Conservation (phyloP, 73 alveolate species). For the Blepharisma japonicum region DNA sequence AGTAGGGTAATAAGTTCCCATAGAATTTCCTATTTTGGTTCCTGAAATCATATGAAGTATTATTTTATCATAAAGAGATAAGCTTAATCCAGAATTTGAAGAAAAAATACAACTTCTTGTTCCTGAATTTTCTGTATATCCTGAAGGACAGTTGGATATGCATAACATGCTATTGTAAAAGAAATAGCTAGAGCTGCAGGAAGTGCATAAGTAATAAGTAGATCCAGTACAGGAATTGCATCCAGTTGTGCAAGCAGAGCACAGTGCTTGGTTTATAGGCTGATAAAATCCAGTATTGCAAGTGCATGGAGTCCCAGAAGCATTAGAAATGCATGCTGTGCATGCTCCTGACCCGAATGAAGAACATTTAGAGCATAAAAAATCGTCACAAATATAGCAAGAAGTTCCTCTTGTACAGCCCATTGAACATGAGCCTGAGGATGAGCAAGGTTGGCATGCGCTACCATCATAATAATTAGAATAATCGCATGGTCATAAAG, state of each 20-base stretch:
- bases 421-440: neutral
- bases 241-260: neutral
- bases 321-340: neutral
- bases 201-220: neutral
- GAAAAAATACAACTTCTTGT: neutral
- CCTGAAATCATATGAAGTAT: neutral
- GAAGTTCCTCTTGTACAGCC: neutral
- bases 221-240: neutral
- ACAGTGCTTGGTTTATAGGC: neutral
- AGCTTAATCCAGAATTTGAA: neutral
- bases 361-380: neutral
- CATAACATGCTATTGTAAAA: neutral
- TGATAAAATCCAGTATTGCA: neutral
- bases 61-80: neutral
- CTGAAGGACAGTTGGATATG: neutral
- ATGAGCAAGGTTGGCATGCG: neutral
- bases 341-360: neutral
- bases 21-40: neutral
- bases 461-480: neutral
- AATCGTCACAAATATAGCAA: constrained; percentile 13
- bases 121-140: neutral
- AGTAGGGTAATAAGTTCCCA: neutral
- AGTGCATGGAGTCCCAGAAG: constrained; percentile 2
- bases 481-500: neutral
- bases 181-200: neutral